A percentile compares a stretch with the other conserved stretches of the same genome.
phyloP scores from a whole-genome alignment of 352 stramenopile genomes.

The Phytophthora vignae region DNA sequence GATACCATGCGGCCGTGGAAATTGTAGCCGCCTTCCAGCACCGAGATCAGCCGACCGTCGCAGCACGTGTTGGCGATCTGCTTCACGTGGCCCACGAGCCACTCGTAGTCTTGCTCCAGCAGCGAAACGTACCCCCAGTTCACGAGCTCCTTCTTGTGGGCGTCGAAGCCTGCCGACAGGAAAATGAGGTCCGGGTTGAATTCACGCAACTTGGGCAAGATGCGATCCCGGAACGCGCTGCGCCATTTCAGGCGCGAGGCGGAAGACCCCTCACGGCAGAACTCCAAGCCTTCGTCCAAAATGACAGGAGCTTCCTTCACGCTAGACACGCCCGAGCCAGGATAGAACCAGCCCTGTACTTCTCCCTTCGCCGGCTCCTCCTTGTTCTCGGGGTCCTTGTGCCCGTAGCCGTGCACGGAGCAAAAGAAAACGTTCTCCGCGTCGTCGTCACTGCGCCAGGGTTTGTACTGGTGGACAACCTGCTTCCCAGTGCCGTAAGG shows the following conservation, averaged over 20 bases:
- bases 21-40: constrained; percentile 90
- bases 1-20: constrained; percentile 86
- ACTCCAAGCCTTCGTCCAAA: constrained; percentile 70
- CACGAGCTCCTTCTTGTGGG: constrained; percentile 79
- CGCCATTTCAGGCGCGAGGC: constrained; percentile 80
- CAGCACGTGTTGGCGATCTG: constrained; percentile 78
- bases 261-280: constrained; percentile 59
- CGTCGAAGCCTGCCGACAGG: constrained; percentile 83
- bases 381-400: constrained; percentile 73
- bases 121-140: constrained; percentile 85
- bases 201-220: constrained; percentile 60
- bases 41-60: constrained; percentile 78
- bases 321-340: constrained; percentile 65
- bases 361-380: constrained; percentile 36
- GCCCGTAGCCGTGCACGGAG: constrained; percentile 85
- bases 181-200: constrained; percentile 87
- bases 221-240: constrained; percentile 71
- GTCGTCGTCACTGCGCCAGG: constrained; percentile 96
- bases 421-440: constrained; percentile 97
- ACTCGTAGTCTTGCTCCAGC: constrained; percentile 88
- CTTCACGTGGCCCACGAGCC: constrained; percentile 80
- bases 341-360: constrained; percentile 80
- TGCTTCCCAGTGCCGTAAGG: constrained; percentile 92
- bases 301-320: constrained; percentile 58
- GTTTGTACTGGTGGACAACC: constrained; percentile 91